Evolutionary conservation across 768 basidiomycete species (phyloP), one percentile per base, ranked within the genome.

Genomic region (Mycena maculata): DNA sequence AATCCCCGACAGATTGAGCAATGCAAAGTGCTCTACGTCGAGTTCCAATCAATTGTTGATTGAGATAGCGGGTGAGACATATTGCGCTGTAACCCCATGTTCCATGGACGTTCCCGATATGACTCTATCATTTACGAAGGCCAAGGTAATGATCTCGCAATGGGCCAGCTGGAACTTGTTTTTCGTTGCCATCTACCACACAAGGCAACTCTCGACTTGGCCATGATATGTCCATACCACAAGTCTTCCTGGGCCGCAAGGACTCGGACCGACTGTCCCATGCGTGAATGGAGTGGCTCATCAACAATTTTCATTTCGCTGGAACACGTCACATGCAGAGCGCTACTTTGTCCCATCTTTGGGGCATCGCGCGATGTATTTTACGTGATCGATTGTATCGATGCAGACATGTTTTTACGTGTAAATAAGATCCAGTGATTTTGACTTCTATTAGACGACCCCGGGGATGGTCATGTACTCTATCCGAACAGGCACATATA

Each of bases 251-350:
- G 47, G 39, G 22, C 12, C 12, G 16, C 64, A 3, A 50, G 18
- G 30, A 59, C 64, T 1, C 48, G 31, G 8, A 65, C 64, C 20
- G 64, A 65, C n/a, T 59, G 64, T 25, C 63, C 63, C 23, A 30
- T 57, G 3, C 63, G 49, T 3, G 55, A 53, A 52, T n/a, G 38
- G 38, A 27, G 10, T 23, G 27, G 39, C 1, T 15, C n/a, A n/a
- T n/a, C n/a, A n/a, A n/a, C 38, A 4, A 16, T 49, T 3, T 65
- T 65, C 56, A 58, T 65, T 18, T 6, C 63, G 4, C 10, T 65
- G 47, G 52, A 65, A 22, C 63, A 64, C 27, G 10, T 64, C 28
- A 39, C 39, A 28, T 39, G 63, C 9, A 55, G 63, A 15, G 47
- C 54, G 3, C 23, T 64, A 18, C 36, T 64, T 3, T 64, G 63